Conservation (phyloP, 1,284 basidiomycete genomes). For the Naganishia sp. region DNA sequence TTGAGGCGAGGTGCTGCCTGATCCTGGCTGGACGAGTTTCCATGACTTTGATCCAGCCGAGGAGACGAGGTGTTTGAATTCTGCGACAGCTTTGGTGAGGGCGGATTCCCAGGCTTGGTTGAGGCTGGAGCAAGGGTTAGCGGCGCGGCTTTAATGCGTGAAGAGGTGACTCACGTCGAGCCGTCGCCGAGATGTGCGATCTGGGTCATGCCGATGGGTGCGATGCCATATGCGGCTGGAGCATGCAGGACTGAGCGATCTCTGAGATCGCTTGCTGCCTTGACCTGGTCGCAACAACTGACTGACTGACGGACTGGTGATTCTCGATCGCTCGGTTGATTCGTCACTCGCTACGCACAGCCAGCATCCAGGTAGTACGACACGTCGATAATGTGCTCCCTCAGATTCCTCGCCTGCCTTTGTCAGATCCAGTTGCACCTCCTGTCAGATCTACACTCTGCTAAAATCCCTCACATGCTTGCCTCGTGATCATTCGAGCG, state of each 20-base stretch:
- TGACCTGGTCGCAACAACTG: background rate
- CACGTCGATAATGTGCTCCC: background rate
- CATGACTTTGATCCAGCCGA: constrained; percentile 51
- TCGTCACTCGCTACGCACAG: background rate
- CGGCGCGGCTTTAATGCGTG: constrained; percentile 43
- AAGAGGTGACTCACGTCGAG: constrained; percentile 22
- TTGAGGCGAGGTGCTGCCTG: background rate
- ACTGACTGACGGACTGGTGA: background rate
- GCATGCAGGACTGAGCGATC: background rate
- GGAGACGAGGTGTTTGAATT: constrained; percentile 51
- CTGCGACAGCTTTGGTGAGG: constrained; percentile 46
- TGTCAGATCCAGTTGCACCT: background rate
- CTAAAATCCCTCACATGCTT: background rate
- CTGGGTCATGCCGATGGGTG: constrained; percentile 1
- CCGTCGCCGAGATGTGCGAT: constrained; percentile 29
- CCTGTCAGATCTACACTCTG: too few relatives aligned
- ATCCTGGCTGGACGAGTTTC: constrained; percentile 46
- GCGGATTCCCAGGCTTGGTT: constrained; percentile 52
- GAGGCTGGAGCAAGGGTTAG: constrained; percentile 50
- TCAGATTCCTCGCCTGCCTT: background rate
- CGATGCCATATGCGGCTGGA: background rate
- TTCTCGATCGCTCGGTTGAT: constrained; percentile 19
- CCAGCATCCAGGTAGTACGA: too few relatives aligned
- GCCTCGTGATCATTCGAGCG: background rate
- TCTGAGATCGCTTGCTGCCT: too few relatives aligned